Conservation (phyloP, 805 yeast species). For the Wickerhamomyces xylosicus region DNA sequence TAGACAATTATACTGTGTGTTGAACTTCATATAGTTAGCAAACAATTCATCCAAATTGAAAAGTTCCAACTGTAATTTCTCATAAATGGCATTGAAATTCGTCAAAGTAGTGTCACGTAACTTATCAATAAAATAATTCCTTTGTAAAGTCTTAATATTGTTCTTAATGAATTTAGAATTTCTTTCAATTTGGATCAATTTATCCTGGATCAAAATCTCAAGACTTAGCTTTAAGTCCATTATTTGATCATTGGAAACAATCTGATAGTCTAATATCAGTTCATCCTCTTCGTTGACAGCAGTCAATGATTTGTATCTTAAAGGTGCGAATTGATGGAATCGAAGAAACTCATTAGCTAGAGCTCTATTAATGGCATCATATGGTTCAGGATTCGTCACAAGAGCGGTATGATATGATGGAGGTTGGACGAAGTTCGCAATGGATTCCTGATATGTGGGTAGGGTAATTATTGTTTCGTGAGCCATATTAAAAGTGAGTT, state of each 20-base stretch:
- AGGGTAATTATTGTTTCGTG: constrained; percentile 1
- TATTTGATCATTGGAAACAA: constrained; percentile 7
- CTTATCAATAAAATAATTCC: constrained; percentile 14
- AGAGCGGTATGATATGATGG: constrained; percentile 14
- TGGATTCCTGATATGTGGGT: constrained; percentile 14
- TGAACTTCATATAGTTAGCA: constrained; percentile 5
- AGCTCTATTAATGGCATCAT: constrained; percentile 2
- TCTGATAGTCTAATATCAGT: constrained; percentile 3
- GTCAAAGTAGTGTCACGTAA: constrained; percentile 8
- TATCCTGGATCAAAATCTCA: constrained; percentile 9
- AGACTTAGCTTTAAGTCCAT: constrained; percentile 7
- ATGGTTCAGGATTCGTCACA: constrained; percentile 7
- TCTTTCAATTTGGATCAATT: constrained; percentile 11
- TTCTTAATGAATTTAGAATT: constrained; percentile 14
- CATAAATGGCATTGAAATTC: constrained; percentile 12
- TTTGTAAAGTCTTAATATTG: constrained; percentile 8
- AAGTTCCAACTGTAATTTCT: constrained; percentile 7
- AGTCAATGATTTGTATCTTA: not conserved
- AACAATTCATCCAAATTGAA: constrained; percentile 4
- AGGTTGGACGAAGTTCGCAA: constrained; percentile 10
- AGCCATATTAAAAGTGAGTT: not conserved
- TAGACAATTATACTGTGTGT: constrained; percentile 4
- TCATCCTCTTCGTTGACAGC: constrained; percentile 3
- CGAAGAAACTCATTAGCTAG: not conserved
- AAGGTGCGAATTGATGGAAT: constrained; percentile 6